phyloP scores from a whole-genome alignment of 208 protist genomes.

The Leishmania amazonensis region DNA sequence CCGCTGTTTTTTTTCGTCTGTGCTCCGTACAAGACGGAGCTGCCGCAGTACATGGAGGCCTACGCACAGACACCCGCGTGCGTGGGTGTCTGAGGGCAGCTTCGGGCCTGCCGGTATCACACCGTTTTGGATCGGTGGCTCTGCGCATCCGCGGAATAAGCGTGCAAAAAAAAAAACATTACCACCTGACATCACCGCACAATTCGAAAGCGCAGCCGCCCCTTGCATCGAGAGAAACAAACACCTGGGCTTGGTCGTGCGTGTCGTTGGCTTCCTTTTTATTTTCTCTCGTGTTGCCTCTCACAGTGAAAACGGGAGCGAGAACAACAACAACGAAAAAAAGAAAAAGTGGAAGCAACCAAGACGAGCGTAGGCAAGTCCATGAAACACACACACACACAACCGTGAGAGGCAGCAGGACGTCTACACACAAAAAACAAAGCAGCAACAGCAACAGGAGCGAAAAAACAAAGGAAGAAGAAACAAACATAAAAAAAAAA shows the following conservation, averaged over 20 bases:
- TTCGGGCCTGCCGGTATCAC: background rate
- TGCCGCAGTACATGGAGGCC: background rate
- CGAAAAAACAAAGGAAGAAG: background rate
- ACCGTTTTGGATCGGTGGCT: background rate
- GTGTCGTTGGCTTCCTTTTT: background rate
- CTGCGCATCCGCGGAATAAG: background rate
- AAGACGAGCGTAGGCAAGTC: background rate
- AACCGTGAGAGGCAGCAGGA: slow-evolving; percentile 10
- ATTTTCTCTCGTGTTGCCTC: background rate
- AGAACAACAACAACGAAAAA: background rate
- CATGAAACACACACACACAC: background rate
- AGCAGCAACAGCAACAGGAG: background rate
- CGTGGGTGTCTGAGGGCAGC: background rate
- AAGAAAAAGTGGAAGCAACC: background rate
- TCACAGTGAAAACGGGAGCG: background rate
- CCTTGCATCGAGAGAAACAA: background rate
- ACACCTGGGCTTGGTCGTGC: background rate
- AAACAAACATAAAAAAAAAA: slow-evolving; percentile 6
- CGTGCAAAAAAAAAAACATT: background rate
- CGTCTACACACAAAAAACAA: background rate
- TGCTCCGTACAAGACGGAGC: background rate
- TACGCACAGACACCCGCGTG: background rate
- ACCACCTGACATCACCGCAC: background rate
- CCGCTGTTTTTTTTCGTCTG: background rate
- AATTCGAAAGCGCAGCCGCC: background rate